A percentile compares a stretch with the other conserved stretches of the same genome.
Evolutionary conservation across 2,329 filamentous ascomycete species (phyloP).

Genomic region (Aspergillus sp.): DNA sequence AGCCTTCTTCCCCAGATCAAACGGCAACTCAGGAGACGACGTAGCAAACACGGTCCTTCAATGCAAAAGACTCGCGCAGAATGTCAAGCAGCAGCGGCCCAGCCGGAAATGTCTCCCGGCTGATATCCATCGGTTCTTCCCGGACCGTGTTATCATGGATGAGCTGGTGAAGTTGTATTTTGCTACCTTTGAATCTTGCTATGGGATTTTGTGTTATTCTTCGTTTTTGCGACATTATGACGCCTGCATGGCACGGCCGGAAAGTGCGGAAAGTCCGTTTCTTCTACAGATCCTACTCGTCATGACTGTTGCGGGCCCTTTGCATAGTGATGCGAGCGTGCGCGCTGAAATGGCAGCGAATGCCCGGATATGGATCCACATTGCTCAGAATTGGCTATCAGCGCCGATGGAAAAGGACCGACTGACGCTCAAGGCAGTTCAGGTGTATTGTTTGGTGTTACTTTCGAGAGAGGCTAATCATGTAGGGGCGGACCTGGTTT

Average conservation of each 20-base stretch:
- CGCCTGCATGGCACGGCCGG: slow-evolving; percentile 13
- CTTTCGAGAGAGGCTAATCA: slow-evolving; percentile 17
- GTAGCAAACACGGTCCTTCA: slow-evolving; percentile 12
- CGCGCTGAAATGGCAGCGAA: slow-evolving; percentile 11
- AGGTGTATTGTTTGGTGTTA: slow-evolving; percentile 20
- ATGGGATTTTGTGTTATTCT: slow-evolving; percentile 27
- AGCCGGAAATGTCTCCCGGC: slow-evolving; percentile 17
- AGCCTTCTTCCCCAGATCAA: neutral
- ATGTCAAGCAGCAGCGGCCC: slow-evolving; percentile 20
- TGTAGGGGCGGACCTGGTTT: slow-evolving; percentile 32
- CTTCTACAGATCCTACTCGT: slow-evolving; percentile 25
- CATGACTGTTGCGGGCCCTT: slow-evolving; percentile 13
- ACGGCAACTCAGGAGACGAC: neutral
- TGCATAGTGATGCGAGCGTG: slow-evolving; percentile 10
- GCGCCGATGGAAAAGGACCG: slow-evolving; percentile 23
- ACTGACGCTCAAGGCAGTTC: slow-evolving; percentile 15
- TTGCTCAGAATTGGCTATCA: slow-evolving; percentile 22
- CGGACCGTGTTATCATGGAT: slow-evolving; percentile 14
- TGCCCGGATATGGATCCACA: slow-evolving; percentile 13
- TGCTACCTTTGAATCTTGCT: slow-evolving; percentile 27
- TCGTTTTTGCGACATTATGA: slow-evolving; percentile 29
- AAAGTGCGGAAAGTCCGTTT: slow-evolving; percentile 8
- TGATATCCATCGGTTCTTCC: slow-evolving; percentile 13
- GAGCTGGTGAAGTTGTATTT: slow-evolving; percentile 23
- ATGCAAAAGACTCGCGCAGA: slow-evolving; percentile 26